These are phyloP conservation scores for Lobulomyces angularis DNA, from an alignment of 192 early-diverging fungal species.

Conservation along the genomic window DNA sequence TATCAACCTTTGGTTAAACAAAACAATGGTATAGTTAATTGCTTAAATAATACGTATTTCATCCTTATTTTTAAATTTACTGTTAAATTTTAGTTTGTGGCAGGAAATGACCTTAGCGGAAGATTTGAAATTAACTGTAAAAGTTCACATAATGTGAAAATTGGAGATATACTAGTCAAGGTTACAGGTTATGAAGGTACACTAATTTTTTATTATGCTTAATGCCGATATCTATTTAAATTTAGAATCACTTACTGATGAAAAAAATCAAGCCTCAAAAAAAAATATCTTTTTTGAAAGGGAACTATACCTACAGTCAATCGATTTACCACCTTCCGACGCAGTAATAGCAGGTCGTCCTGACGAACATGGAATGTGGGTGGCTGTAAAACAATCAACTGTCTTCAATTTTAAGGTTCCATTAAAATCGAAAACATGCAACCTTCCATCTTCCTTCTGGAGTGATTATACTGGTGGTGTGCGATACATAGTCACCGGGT, in stretches of 20 bases:
- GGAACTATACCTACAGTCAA: background rate
- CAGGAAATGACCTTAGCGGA: constrained; percentile 13
- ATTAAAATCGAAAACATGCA: constrained; percentile 4
- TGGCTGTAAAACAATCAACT: constrained; percentile 20
- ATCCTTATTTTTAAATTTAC: no score
- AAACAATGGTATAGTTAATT: no score
- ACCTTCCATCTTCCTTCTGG: constrained; percentile 30
- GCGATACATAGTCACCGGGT: constrained; percentile 30
- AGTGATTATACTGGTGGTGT: constrained; percentile 22
- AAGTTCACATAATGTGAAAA: constrained; percentile 11
- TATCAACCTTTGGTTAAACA: no score
- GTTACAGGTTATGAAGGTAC: constrained; percentile 25
- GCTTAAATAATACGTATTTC: no score
- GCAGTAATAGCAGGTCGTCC: constrained; percentile 27
- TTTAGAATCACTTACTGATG: background rate
- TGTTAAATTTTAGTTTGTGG: no score
- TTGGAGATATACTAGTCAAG: constrained; percentile 19
- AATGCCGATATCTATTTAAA: background rate
- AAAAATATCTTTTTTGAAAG: constrained; percentile 21
- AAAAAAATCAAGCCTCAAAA: background rate
- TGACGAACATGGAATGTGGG: constrained; percentile 42
- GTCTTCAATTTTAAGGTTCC: constrained; percentile 19
- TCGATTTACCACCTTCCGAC: constrained; percentile 19
- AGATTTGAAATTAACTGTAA: constrained; percentile 7
- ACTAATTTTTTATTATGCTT: no score